These are phyloP conservation scores for Gymnopilus dilepis DNA, from an alignment of 768 basidiomycete genomes.

Conservation along the genomic window DNA sequence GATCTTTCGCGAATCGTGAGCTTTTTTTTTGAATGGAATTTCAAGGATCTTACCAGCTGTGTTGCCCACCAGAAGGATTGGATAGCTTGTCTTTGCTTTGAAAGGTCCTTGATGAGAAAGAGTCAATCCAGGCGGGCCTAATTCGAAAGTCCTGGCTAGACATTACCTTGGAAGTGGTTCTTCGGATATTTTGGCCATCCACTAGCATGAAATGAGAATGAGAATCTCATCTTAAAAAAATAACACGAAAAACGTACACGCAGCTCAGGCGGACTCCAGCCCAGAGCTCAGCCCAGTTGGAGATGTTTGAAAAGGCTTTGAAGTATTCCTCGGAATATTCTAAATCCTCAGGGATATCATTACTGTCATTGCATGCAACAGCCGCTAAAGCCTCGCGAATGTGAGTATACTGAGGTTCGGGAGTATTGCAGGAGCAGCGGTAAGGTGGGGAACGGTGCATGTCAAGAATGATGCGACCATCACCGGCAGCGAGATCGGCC, in stretches of 20 bases:
- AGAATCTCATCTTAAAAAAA: neutral
- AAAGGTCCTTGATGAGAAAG: slow-evolving; percentile 35
- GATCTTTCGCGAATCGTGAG: slow-evolving; percentile 24
- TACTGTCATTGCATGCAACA: slow-evolving; percentile 42
- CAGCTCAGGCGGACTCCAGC: slow-evolving; percentile 31
- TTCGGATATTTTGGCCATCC: slow-evolving; percentile 35
- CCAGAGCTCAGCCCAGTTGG: slow-evolving; percentile 43
- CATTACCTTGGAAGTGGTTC: slow-evolving; percentile 27
- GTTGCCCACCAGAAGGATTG: slow-evolving; percentile 47
- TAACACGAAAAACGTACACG: slow-evolving; percentile 30
- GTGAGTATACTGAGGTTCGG: slow-evolving; percentile 1
- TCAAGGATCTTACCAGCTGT: slow-evolving; percentile 36
- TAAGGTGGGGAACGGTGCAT: slow-evolving; percentile 26
- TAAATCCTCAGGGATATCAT: slow-evolving; percentile 39
- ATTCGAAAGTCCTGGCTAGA: neutral
- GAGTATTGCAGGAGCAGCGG: slow-evolving; percentile 35
- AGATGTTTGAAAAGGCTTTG: slow-evolving; percentile 33
- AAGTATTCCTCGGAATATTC: slow-evolving; percentile 39
- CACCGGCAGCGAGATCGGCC: slow-evolving; percentile 38
- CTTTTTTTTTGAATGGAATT: neutral
- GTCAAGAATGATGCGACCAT: slow-evolving; percentile 34
- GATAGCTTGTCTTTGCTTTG: slow-evolving; percentile 42
- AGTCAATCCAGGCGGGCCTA: neutral
- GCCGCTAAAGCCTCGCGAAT: slow-evolving; percentile 37
- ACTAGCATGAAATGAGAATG: slow-evolving; percentile 15